Base-by-base conservation (phyloP, 2,329 filamentous ascomycete species). In the Cladosporium sp. region DNA sequence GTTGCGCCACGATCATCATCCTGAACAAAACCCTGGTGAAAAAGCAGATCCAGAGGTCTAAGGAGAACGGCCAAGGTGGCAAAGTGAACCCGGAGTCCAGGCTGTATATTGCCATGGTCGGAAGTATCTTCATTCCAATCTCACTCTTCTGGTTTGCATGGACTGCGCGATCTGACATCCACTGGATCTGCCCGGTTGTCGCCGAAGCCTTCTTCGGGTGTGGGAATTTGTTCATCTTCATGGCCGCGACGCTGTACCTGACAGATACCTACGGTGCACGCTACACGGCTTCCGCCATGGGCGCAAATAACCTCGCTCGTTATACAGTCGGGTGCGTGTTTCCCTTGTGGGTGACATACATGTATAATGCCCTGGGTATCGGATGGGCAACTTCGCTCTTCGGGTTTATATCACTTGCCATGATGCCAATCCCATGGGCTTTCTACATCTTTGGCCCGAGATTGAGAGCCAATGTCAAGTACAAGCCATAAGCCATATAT, bases 281-380 rank as follows among this genome's bases (percentile, higher is more conserved):
- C 2, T 78, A 77, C 41, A 81, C 86, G 0, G 86, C 87, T 0
- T 87, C 83, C 67, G 85, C 85, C 0, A 77, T 83, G 52, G 84
- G 83, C 8, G 87, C 87, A 1, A 88, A 87, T 67, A 82, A 82
- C 1, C 76, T 89, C 21, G 77, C 84, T 1, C 77, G 87, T 32
- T 89, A 88, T 68, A 74, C 76, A 0, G 79, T 88, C 5, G 85
- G 84, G 0, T 84, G 82, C 0, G 83, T 80, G 0, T 89, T 89
- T 63, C 87, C 87, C 0, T 73, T 89, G 0, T 89, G 88, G 36
- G 64, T 64, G 3, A 63, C 65, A 5, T 65, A 68, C 21, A 68
- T 81, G 75, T 80, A 80, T 58, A 64, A 73, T 6, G 68, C 36
- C 1, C 68, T 81, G 3, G 78, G 78, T 0, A 74, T 78, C 12